These are phyloP conservation scores for Coleophoma crateriformis DNA, from an alignment of 2,329 filamentous ascomycete genomes.

Conservation along the genomic window DNA sequence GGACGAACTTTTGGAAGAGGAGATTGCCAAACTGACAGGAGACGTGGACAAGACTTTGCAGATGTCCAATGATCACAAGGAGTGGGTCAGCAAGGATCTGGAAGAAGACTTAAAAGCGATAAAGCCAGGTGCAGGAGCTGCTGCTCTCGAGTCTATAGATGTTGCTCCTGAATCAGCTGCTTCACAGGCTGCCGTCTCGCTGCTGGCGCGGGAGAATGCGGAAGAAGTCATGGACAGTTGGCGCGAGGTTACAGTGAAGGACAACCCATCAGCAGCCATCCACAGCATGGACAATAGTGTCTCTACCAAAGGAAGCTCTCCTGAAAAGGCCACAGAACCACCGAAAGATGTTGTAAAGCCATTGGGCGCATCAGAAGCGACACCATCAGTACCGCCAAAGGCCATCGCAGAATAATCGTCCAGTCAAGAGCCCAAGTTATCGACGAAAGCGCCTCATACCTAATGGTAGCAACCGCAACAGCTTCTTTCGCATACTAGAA, in stretches of 20 bases:
- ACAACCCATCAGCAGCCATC: neutral
- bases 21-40: constrained; percentile 29
- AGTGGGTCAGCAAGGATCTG: constrained; percentile 21
- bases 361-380: too few relatives aligned
- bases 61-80: constrained; percentile 22
- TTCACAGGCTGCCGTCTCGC: neutral
- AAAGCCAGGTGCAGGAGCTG: neutral
- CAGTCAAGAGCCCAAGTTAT: too few relatives aligned
- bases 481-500: too few relatives aligned
- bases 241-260: neutral
- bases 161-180: neutral
- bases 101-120: constrained; percentile 7
- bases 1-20: constrained; percentile 40
- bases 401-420: too few relatives aligned
- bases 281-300: too few relatives aligned
- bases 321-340: too few relatives aligned
- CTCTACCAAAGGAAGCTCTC: too few relatives aligned
- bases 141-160: neutral
- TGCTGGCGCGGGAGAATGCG: neutral
- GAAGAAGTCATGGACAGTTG: neutral
- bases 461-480: too few relatives aligned
- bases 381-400: too few relatives aligned
- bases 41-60: constrained; percentile 28
- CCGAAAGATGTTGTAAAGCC: too few relatives aligned
- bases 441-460: too few relatives aligned